Conservation (phyloP, 2,329 filamentous ascomycete species). For the Fusarium metavorans region DNA sequence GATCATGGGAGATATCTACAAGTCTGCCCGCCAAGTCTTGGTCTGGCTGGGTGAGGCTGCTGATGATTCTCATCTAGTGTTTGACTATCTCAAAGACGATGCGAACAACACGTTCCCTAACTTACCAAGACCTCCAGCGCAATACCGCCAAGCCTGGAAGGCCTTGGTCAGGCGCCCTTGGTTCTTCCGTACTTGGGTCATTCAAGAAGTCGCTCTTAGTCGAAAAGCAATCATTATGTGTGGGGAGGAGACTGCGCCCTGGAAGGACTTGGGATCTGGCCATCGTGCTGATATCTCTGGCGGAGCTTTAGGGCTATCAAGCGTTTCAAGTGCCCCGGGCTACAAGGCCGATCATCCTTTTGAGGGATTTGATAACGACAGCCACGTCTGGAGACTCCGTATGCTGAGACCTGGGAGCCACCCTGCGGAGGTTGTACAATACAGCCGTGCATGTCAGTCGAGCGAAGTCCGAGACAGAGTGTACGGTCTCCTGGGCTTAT, state of each 20-base stretch:
- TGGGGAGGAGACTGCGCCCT: not conserved
- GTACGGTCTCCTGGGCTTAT: conserved; percentile 16
- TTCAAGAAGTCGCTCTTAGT: conserved; percentile 19
- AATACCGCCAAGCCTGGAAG: conserved; percentile 1
- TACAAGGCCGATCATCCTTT: conserved; percentile 1
- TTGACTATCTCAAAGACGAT: conserved; percentile 6
- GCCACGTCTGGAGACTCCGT: conserved; percentile 5
- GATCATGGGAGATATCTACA: conserved; percentile 30
- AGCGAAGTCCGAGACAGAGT: conserved; percentile 17
- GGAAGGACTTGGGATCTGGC: conserved; percentile 1
- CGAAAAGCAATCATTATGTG: conserved; percentile 15
- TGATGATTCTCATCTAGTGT: conserved; percentile 8
- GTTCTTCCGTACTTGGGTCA: conserved; percentile 30
- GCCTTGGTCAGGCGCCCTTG: conserved; percentile 12
- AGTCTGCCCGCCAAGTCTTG: conserved; percentile 17
- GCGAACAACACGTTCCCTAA: not conserved
- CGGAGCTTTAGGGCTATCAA: not conserved
- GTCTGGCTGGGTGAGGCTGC: conserved; percentile 19
- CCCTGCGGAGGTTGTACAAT: conserved; percentile 12
- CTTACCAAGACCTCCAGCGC: not conserved
- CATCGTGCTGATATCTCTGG: conserved; percentile 11
- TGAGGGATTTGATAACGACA: not conserved
- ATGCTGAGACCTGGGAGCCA: not conserved
- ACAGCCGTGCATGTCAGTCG: conserved; percentile 16
- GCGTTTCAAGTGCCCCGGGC: not conserved